A percentile compares a stretch with the other conserved stretches of the same genome.
Evolutionary conservation across 805 yeast genomes (phyloP).

Genomic region (Candida insectorum): DNA sequence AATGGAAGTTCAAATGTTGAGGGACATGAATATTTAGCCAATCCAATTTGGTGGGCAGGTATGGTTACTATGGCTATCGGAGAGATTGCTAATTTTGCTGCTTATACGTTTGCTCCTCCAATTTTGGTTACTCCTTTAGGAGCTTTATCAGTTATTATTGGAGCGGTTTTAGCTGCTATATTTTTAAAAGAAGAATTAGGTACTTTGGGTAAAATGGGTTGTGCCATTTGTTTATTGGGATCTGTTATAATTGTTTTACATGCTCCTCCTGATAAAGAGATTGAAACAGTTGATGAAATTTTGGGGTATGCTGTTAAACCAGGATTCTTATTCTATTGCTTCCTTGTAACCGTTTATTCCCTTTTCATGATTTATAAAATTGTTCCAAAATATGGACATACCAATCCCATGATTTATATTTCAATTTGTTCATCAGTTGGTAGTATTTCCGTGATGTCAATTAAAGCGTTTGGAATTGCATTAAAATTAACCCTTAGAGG

Average conservation of each 20-base stretch:
- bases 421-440: constrained; percentile 90
- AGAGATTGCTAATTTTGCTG: constrained; percentile 89
- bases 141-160: constrained; percentile 84
- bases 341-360: constrained; percentile 63
- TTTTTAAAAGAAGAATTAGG: constrained; percentile 87
- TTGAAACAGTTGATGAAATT: constrained; percentile 84
- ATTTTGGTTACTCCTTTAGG: constrained; percentile 90
- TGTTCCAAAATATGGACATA: constrained; percentile 75
- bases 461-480: constrained; percentile 92
- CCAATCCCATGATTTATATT: constrained; percentile 84
- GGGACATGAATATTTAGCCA: constrained; percentile 73
- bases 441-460: constrained; percentile 85
- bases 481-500: constrained; percentile 80
- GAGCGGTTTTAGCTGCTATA: constrained; percentile 84
- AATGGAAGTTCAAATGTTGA: constrained; percentile 59
- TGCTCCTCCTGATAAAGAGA: constrained; percentile 93
- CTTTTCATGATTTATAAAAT: constrained; percentile 77
- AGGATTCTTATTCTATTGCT: constrained; percentile 64
- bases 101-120: constrained; percentile 93
- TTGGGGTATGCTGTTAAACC: constrained; percentile 76
- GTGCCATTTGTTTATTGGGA: constrained; percentile 86
- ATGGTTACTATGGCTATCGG: constrained; percentile 88
- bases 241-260: constrained; percentile 84
- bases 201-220: constrained; percentile 84
- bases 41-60: constrained; percentile 95